Conservation (phyloP, 2,329 filamentous ascomycete genomes). For the Helicocarpus griseus region DNA sequence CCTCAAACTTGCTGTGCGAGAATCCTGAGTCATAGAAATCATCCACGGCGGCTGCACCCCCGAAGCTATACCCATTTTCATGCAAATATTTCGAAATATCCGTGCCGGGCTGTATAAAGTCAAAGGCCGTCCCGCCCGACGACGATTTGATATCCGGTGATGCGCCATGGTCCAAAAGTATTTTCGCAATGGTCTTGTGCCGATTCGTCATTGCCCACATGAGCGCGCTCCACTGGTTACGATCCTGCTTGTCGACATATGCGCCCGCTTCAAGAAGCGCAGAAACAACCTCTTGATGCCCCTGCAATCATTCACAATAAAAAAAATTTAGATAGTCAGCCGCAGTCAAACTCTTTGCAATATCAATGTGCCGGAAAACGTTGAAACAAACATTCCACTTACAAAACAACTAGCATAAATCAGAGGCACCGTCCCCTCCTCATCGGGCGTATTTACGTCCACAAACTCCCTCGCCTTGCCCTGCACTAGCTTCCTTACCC, state of each 20-base stretch:
- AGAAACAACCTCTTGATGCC: slow-evolving; percentile 80
- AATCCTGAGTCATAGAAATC: slow-evolving; percentile 94
- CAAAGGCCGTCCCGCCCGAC: slow-evolving; percentile 84
- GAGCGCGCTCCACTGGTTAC: slow-evolving; percentile 91
- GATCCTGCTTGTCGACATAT: slow-evolving; percentile 85
- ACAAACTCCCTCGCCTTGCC: slow-evolving; percentile 67
- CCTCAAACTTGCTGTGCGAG: slow-evolving; percentile 87
- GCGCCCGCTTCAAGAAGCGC: slow-evolving; percentile 76
- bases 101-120: slow-evolving; percentile 90
- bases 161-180: slow-evolving; percentile 82
- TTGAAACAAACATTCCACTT: too few species aligned
- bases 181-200: slow-evolving; percentile 91
- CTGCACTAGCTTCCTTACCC: slow-evolving; percentile 64
- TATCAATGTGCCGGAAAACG: neutral
- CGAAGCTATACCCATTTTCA: slow-evolving; percentile 73
- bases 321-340: slow-evolving; percentile 8
- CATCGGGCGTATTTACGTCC: slow-evolving; percentile 78
- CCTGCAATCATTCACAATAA: slow-evolving; percentile 37
- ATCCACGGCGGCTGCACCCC: slow-evolving; percentile 44
- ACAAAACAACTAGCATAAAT: slow-evolving; percentile 98
- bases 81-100: slow-evolving; percentile 95
- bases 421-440: slow-evolving; percentile 89
- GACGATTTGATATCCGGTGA: slow-evolving; percentile 95
- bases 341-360: neutral
- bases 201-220: slow-evolving; percentile 99